Percentiles rank a stretch among this genome's conserved stretches.
Conservation (phyloP, 2,329 filamentous ascomycete species). For the Fusarium sororula region DNA sequence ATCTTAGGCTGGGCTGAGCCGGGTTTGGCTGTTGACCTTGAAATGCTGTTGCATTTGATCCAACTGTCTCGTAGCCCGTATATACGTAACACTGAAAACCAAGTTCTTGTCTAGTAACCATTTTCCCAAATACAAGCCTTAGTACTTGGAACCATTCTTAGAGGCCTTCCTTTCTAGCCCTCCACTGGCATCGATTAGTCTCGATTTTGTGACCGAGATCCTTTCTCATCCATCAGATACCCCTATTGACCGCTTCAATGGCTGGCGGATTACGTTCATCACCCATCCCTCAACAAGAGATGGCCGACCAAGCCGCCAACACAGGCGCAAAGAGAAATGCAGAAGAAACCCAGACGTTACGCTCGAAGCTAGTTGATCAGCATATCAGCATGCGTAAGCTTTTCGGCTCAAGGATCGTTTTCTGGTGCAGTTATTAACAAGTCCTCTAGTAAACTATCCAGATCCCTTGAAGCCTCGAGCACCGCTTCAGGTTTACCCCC, state of each 20-base stretch:
- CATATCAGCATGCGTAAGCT: slow-evolving; percentile 58
- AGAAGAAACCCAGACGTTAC: slow-evolving; percentile 55
- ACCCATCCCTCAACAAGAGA: slow-evolving; percentile 33
- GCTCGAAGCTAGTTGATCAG: slow-evolving; percentile 53
- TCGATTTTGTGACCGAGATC: background rate
- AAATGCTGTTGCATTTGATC: background rate
- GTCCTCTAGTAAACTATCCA: slow-evolving; percentile 46
- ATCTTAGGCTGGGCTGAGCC: slow-evolving; percentile 4
- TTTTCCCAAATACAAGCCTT: background rate
- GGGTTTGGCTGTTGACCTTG: background rate
- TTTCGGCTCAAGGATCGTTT: background rate
- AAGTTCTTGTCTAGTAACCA: slow-evolving; percentile 19
- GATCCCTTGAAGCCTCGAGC: slow-evolving; percentile 57
- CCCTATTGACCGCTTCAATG: slow-evolving; percentile 12
- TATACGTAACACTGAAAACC: slow-evolving; percentile 1
- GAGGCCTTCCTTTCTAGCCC: background rate
- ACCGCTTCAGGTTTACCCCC: slow-evolving; percentile 48
- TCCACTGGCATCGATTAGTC: background rate
- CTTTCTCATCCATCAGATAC: background rate
- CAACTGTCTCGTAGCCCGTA: background rate
- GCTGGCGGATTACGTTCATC: slow-evolving; percentile 31
- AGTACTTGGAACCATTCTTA: background rate
- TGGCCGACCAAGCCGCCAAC: slow-evolving; percentile 35
- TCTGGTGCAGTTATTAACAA: slow-evolving; percentile 16
- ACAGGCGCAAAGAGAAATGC: slow-evolving; percentile 50